These are phyloP conservation scores for Prunus davidiana DNA, from an alignment of 306 rosid species.

Conservation along the genomic window DNA sequence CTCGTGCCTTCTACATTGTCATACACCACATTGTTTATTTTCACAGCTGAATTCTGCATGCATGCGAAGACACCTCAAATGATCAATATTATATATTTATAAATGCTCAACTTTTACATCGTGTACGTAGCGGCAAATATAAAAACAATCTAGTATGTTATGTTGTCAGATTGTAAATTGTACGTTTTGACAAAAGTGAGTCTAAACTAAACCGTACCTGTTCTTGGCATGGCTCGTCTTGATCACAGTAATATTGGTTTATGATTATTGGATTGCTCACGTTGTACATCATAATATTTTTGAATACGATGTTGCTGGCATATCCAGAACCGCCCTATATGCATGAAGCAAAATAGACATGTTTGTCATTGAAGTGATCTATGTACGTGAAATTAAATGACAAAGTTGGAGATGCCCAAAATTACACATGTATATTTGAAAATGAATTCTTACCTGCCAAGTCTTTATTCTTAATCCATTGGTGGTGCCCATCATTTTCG, in stretches of 20 bases:
- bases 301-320: constrained; percentile 54
- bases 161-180: not conserved
- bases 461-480: constrained; percentile 92
- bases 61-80: not conserved
- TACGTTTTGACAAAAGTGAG: not conserved
- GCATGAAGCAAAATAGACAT: not conserved
- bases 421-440: not conserved
- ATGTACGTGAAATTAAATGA: not conserved
- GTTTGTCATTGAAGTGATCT: not conserved
- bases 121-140: no score
- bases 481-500: constrained; percentile 53
- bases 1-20: constrained; percentile 74
- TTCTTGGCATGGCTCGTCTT: constrained; percentile 37
- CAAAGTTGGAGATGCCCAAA: not conserved
- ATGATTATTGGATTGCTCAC: constrained; percentile 83
- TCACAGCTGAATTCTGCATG: constrained; percentile 54
- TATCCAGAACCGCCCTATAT: constrained; percentile 74
- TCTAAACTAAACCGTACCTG: constrained; percentile 34
- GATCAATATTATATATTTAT: not conserved
- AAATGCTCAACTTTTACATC: not conserved
- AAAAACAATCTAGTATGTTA: not conserved
- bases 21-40: constrained; percentile 51
- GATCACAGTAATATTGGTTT: constrained; percentile 83
- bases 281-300: constrained; percentile 54
- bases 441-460: constrained; percentile 63